Evolutionary conservation across 2,329 filamentous ascomycete species (phyloP).

Genomic region (Emergomyces pasteurianus): DNA sequence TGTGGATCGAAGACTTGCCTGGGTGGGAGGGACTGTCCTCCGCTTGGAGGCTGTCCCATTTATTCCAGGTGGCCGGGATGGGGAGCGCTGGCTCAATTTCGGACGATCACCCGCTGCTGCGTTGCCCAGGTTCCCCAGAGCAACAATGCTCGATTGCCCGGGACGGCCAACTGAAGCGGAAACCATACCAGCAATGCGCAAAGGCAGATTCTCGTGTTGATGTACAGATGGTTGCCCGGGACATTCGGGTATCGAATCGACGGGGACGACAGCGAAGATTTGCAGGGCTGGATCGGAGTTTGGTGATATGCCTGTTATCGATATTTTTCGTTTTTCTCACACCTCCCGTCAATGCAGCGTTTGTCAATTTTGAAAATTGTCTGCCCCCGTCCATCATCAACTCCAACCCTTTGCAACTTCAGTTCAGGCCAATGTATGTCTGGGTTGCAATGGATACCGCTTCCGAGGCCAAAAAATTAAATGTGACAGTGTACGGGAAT

Average conservation of each 20-base stretch:
- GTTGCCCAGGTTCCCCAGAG: background rate
- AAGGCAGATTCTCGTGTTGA: background rate
- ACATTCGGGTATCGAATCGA: background rate
- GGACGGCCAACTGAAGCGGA: background rate
- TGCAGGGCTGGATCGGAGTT: background rate
- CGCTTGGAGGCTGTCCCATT: constrained; percentile 8
- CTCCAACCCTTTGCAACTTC: constrained; percentile 50
- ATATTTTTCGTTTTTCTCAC: background rate
- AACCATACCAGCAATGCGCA: background rate
- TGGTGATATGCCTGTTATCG: background rate
- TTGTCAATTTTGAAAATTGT: constrained; percentile 76
- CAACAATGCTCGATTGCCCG: background rate
- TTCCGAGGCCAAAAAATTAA: constrained; percentile 39
- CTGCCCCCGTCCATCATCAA: constrained; percentile 49
- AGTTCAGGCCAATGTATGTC: constrained; percentile 67
- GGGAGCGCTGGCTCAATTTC: background rate
- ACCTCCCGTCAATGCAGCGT: constrained; percentile 47
- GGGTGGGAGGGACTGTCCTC: constrained; percentile 10
- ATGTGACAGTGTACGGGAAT: constrained; percentile 78
- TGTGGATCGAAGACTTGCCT: constrained; percentile 3
- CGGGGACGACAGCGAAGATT: background rate
- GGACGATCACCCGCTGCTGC: background rate
- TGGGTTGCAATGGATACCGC: constrained; percentile 54
- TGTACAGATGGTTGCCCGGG: background rate
- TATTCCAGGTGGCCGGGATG: constrained; percentile 6